Evolutionary conservation across 2,329 filamentous ascomycete genomes (phyloP).

Genomic region (Uncinocarpus reesii): DNA sequence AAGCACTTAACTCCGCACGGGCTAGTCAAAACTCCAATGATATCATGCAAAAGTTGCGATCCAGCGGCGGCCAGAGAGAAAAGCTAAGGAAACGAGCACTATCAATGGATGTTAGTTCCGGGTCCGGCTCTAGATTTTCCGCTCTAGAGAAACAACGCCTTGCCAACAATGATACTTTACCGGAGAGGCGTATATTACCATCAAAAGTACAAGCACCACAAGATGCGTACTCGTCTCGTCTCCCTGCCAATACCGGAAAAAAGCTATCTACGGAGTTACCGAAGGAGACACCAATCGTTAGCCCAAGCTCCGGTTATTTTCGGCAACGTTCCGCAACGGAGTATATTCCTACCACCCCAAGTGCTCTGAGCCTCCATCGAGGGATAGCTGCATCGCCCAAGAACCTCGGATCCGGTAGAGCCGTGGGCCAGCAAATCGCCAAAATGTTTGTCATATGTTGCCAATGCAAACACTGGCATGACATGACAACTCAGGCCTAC

Average conservation of each 20-base stretch:
- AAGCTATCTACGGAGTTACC: not conserved
- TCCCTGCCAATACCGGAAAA: constrained; percentile 3
- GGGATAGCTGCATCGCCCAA: constrained; percentile 12
- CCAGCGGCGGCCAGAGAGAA: constrained; percentile 2
- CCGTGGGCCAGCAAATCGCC: constrained; percentile 18
- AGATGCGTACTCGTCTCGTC: not conserved
- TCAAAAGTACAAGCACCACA: not conserved
- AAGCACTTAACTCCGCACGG: not conserved
- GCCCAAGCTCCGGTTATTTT: not conserved
- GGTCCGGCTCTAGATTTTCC: not conserved
- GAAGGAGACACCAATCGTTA: not conserved
- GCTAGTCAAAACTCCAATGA: constrained; percentile 11
- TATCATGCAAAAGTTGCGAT: constrained; percentile 12
- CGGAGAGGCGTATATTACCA: not conserved
- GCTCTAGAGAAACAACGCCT: not conserved
- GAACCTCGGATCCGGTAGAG: constrained; percentile 17
- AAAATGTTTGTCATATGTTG: constrained; percentile 39
- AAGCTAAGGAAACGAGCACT: constrained; percentile 4
- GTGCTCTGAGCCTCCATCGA: constrained; percentile 4
- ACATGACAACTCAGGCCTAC: constrained; percentile 33
- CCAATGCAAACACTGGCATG: constrained; percentile 36
- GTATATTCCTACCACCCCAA: constrained; percentile 4
- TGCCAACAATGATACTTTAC: not conserved
- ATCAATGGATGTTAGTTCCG: not conserved
- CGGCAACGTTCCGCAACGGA: constrained; percentile 3